Evolutionary conservation across 2,329 filamentous ascomycete species (phyloP), one percentile per base, ranked within the genome.

Genomic region (Penicillium sp.): DNA sequence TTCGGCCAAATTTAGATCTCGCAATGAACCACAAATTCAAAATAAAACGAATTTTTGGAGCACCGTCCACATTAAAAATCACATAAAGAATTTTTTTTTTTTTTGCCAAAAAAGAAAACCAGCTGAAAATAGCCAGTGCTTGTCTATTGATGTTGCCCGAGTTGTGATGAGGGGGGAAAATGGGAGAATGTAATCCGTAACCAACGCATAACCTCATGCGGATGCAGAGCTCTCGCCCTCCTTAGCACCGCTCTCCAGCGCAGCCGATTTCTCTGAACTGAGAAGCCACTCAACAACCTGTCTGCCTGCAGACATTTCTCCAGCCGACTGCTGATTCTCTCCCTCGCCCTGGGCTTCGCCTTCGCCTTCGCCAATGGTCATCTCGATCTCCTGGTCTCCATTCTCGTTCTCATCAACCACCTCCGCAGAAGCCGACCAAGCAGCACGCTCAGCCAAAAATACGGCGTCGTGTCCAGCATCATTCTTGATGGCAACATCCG

Each of bases 381-480:
- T 64, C 48, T 64, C 63, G 46, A 65, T 56, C 62, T 67, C 63
- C 50, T 61, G 59, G 6, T 43, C 60, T n/a, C 56, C 54, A 18
- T 53, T 57, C 21, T 65, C 59, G 19, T 60, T 51, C 44, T 59
- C 53, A 5, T 59, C 61, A 4, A 63, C 63, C 23, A 67, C 68
- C 3, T 89, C 84, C 6, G 85, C 81, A 48, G 79, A 78, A 7
- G 85, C 81, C 51, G 79, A 78, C 78, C 90, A 87, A 63, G 87
- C 84, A 59, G 86, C 85, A 62, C 89, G 81, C 70, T 89, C 85
- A 14, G 89, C 89, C 62, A 91, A 78, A 65, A 91, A 90, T 2
- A 92, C 78, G 2, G 89, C 86, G 64, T 92, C 88, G 65, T 96
- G 90, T 24, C 95, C 92, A 44, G 89, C 89, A 68, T 87, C 85